A percentile compares a stretch with the other conserved stretches of the same genome.
These are phyloP conservation scores for Beauveria bassiana DNA, from an alignment of 2,329 filamentous ascomycete genomes.

Conservation along the genomic window DNA sequence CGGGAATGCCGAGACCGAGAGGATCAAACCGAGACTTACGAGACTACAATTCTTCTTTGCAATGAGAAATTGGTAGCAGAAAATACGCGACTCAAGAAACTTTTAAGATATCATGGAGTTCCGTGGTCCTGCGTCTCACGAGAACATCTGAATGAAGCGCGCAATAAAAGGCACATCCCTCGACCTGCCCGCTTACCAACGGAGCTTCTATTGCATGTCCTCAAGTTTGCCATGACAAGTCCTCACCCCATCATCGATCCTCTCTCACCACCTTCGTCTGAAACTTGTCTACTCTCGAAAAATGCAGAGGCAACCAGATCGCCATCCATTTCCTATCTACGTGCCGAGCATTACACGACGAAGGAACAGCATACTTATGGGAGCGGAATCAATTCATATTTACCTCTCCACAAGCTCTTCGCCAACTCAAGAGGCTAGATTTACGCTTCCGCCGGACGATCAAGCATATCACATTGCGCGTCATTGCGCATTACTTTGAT, in stretches of 20 bases:
- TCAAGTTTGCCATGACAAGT: constrained; percentile 43
- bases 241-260: constrained; percentile 45
- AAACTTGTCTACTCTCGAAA: constrained; percentile 36
- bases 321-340: constrained; percentile 46
- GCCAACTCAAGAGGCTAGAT: constrained; percentile 39
- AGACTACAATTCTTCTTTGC: too few species aligned
- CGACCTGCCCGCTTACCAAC: constrained; percentile 37
- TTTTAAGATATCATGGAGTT: neutral
- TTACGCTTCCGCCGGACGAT: constrained; percentile 35
- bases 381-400: constrained; percentile 46
- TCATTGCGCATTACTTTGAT: constrained; percentile 49
- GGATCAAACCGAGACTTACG: constrained; percentile 37
- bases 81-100: neutral
- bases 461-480: constrained; percentile 39
- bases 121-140: neutral
- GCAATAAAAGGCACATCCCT: too few species aligned
- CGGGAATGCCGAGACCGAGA: constrained; percentile 46
- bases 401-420: constrained; percentile 41
- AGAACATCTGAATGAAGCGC: neutral
- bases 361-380: constrained; percentile 44
- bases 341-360: constrained; percentile 39
- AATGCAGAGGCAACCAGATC: constrained; percentile 38
- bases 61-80: neutral
- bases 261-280: constrained; percentile 34
- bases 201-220: constrained; percentile 44